A percentile compares a stretch with the other conserved stretches of the same genome.
phyloP scores from a whole-genome alignment of 2,329 filamentous ascomycete species.

The Geosmithia flava region DNA sequence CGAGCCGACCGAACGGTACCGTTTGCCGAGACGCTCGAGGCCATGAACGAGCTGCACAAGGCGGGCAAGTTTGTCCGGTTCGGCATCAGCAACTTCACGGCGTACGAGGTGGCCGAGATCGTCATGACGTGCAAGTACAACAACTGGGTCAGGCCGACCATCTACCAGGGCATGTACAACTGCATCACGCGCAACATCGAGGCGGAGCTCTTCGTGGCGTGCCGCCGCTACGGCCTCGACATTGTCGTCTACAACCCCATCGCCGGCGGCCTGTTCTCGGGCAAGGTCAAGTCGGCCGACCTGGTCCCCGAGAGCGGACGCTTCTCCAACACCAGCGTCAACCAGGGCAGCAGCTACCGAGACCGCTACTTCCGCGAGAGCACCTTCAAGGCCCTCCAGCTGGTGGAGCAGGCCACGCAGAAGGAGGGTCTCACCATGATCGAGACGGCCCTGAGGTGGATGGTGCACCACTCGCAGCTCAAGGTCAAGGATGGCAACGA shows the following conservation, averaged over 20 bases:
- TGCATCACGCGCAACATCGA: constrained; percentile 66
- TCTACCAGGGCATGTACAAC: constrained; percentile 87
- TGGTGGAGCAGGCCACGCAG: constrained; percentile 55
- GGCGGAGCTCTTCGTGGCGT: constrained; percentile 59
- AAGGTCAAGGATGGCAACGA: constrained; percentile 40
- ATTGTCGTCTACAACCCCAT: constrained; percentile 76
- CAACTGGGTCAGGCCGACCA: constrained; percentile 69
- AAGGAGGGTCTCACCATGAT: constrained; percentile 58
- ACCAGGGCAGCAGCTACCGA: constrained; percentile 45
- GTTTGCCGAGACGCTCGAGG: constrained; percentile 69
- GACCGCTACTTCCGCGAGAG: constrained; percentile 60
- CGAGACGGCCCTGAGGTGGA: constrained; percentile 64
- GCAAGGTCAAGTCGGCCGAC: constrained; percentile 62
- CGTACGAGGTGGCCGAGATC: constrained; percentile 80
- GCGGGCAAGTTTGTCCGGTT: constrained; percentile 73
- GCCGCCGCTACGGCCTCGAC: constrained; percentile 64
- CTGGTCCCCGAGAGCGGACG: constrained; percentile 52
- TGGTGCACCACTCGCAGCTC: constrained; percentile 55
- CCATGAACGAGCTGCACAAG: constrained; percentile 71
- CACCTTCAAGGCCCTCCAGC: constrained; percentile 48
- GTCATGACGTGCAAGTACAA: constrained; percentile 68
- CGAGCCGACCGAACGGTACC: constrained; percentile 47
- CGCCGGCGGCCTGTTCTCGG: constrained; percentile 68
- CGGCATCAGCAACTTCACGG: constrained; percentile 74
- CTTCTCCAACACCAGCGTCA: constrained; percentile 47